Conservation (phyloP, 1,284 basidiomycete species). For the Gomphus sp. region DNA sequence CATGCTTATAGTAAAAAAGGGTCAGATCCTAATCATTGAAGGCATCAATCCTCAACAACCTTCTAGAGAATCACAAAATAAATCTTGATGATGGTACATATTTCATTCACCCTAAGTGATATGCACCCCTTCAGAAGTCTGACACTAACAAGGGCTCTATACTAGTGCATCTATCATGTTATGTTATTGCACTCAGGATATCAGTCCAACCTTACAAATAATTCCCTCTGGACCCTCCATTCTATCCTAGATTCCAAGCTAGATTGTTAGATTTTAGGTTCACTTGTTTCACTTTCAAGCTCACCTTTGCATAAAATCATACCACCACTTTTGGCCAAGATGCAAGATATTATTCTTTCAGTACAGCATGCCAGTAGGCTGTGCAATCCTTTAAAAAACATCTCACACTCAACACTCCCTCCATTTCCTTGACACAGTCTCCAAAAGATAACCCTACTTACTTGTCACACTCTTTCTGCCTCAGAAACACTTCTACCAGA, state of each 20-base stretch:
- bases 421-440: conserved; percentile 58
- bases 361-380: conserved; percentile 54
- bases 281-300: conserved; percentile 36
- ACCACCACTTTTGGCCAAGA: conserved; percentile 19
- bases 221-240: conserved; percentile 58
- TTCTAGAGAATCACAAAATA: conserved; percentile 61
- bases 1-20: conserved; percentile 55
- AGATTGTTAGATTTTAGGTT: conserved; percentile 53
- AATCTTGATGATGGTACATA: conserved; percentile 66
- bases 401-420: conserved; percentile 42
- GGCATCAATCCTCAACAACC: conserved; percentile 60
- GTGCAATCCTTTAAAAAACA: conserved; percentile 37
- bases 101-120: conserved; percentile 55
- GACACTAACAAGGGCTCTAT: conserved; percentile 36
- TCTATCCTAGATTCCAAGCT: conserved; percentile 59
- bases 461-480: conserved; percentile 37
- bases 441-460: conserved; percentile 35
- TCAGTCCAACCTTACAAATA: conserved; percentile 60
- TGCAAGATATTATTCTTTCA: conserved; percentile 47
- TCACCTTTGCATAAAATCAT: not conserved
- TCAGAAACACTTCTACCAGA: conserved; percentile 26
- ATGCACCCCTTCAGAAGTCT: conserved; percentile 34
- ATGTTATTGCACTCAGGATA: conserved; percentile 44
- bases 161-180: conserved; percentile 52
- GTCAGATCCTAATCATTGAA: conserved; percentile 55